A percentile compares a stretch with the other conserved stretches of the same genome.
Conservation (phyloP, 1,284 basidiomycete species). For the Acaromyces ingoldii region DNA sequence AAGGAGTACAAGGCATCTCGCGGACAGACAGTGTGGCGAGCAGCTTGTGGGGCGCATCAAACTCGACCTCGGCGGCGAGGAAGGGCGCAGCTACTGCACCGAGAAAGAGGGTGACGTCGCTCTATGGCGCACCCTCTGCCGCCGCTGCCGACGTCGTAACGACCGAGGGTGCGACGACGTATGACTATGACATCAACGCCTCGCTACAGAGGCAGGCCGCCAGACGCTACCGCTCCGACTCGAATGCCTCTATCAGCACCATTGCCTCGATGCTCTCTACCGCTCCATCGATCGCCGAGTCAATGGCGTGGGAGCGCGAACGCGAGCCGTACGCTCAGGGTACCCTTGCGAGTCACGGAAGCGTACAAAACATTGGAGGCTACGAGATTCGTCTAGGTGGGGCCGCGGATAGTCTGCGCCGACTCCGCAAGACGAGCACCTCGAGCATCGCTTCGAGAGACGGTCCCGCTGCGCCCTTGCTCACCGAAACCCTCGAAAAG, state of each 20-base stretch:
- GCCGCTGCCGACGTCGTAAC: not conserved
- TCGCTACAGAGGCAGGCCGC: not conserved
- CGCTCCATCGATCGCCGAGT: constrained; percentile 1
- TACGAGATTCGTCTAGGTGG: not conserved
- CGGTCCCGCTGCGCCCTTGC: not conserved
- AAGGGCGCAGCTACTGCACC: not conserved
- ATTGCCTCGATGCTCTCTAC: not conserved
- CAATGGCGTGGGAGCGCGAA: not conserved
- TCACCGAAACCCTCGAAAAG: constrained; percentile 1
- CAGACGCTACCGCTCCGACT: constrained; percentile 1
- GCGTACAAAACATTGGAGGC: not conserved
- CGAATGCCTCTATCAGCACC: constrained; percentile 2
- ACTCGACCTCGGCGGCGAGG: not conserved
- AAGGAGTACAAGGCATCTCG: not conserved
- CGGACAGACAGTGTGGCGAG: not conserved
- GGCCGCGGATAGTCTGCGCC: constrained; percentile 2
- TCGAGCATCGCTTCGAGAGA: not conserved
- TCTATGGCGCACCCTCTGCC: constrained; percentile 1
- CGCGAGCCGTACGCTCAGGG: not conserved
- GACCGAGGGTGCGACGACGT: not conserved
- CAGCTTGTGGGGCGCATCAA: not conserved
- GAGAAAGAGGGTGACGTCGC: not conserved
- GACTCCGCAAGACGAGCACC: not conserved
- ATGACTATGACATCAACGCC: not conserved
- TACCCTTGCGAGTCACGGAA: no score